These are phyloP conservation scores for Ichthyophthirius multifiliis DNA, from an alignment of 169 alveolate species.

Conservation along the genomic window DNA sequence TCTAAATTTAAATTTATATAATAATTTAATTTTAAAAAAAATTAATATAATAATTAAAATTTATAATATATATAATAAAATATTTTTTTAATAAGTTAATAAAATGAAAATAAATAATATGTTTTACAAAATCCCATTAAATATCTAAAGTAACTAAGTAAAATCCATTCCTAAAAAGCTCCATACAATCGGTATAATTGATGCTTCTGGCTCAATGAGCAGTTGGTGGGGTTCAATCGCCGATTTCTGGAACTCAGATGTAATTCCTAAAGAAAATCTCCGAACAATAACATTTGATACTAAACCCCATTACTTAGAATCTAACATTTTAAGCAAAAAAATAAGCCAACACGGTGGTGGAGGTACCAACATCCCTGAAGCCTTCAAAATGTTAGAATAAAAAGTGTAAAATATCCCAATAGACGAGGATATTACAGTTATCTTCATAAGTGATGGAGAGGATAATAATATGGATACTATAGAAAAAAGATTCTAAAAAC, in stretches of 20 bases:
- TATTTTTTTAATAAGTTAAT: too few species aligned
- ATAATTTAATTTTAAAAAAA: too few species aligned
- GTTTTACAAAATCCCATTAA: constrained; percentile 12
- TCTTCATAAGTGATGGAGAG: constrained; percentile 38
- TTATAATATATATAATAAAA: too few species aligned
- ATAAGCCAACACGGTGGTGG: constrained; percentile 42
- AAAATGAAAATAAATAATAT: constrained; percentile 3
- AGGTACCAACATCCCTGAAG: constrained; percentile 33
- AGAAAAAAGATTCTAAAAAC: constrained; percentile 34
- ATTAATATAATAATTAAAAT: too few species aligned
- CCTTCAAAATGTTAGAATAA: constrained; percentile 12
- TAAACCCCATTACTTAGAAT: background rate
- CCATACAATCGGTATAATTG: constrained; percentile 23
- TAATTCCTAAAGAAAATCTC: constrained; percentile 18
- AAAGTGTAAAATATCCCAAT: constrained; percentile 15
- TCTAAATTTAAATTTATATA: too few species aligned
- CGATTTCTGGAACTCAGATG: constrained; percentile 28
- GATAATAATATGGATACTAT: constrained; percentile 32
- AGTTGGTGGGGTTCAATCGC: constrained; percentile 36
- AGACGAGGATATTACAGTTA: constrained; percentile 19
- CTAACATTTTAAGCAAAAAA: constrained; percentile 1
- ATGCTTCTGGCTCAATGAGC: constrained; percentile 43
- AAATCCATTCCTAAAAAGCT: background rate
- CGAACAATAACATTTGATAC: constrained; percentile 30
- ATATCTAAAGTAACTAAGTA: background rate